Evolutionary conservation across 2,329 filamentous ascomycete species (phyloP).

Genomic region (Aspergillus proliferans): DNA sequence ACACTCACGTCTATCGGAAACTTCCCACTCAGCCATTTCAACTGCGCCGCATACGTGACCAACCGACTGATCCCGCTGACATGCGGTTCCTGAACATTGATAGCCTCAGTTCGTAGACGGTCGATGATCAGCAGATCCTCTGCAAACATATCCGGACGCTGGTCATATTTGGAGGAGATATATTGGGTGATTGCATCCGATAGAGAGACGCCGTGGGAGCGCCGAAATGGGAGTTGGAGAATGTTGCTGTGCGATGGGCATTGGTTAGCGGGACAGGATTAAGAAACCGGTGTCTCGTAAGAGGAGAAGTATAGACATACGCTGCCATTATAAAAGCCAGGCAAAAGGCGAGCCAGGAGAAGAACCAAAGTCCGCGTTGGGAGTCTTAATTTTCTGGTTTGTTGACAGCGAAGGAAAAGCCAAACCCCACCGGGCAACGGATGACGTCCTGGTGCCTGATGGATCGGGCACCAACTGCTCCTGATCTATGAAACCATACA

Average conservation of each 20-base stretch:
- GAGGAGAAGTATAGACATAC: constrained; percentile 18
- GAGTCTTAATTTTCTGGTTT: constrained; percentile 11
- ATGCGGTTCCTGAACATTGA: constrained; percentile 84
- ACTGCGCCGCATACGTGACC: constrained; percentile 84
- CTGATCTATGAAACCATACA: background rate
- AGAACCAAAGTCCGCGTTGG: constrained; percentile 4
- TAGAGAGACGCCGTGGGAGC: constrained; percentile 71
- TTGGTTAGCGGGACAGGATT: background rate
- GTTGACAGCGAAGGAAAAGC: constrained; percentile 23
- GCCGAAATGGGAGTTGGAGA: constrained; percentile 79
- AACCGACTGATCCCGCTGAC: constrained; percentile 78
- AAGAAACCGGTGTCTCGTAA: background rate
- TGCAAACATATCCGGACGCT: constrained; percentile 94
- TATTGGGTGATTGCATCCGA: constrained; percentile 83
- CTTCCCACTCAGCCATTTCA: constrained; percentile 89
- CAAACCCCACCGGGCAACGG: constrained; percentile 25
- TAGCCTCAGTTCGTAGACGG: constrained; percentile 72
- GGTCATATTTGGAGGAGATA: constrained; percentile 97
- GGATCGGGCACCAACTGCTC: background rate
- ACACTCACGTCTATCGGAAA: constrained; percentile 80
- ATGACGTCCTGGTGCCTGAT: constrained; percentile 25
- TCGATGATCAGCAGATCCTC: constrained; percentile 85
- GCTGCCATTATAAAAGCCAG: constrained; percentile 26
- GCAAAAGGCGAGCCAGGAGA: constrained; percentile 7
- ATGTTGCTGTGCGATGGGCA: constrained; percentile 35